phyloP scores from a whole-genome alignment of 2,329 filamentous ascomycete genomes.

The Epichloe festucae region DNA sequence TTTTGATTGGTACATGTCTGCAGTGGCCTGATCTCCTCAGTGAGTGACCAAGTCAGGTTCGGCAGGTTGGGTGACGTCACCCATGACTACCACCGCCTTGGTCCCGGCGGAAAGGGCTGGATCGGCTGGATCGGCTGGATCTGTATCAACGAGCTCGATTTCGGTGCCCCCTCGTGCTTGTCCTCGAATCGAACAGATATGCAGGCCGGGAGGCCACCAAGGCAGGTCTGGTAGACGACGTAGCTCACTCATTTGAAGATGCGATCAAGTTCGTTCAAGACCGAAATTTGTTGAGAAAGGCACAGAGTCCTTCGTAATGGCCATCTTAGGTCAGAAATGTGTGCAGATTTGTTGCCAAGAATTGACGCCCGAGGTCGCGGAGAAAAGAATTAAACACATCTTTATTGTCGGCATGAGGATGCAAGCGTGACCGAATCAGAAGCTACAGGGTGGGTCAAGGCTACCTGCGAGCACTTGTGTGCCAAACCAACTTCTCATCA shows the following conservation, averaged over 20 bases:
- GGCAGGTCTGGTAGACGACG: constrained; percentile 52
- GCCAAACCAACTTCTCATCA: no score
- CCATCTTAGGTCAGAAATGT: constrained; percentile 62
- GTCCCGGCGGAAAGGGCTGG: constrained; percentile 49
- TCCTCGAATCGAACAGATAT: constrained; percentile 60
- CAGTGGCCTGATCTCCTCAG: no score
- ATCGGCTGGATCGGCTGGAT: constrained; percentile 31
- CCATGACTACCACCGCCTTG: constrained; percentile 72
- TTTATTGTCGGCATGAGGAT: neutral
- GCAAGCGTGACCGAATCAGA: no score
- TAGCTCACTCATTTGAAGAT: constrained; percentile 45
- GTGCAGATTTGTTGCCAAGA: constrained; percentile 49
- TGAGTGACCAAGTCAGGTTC: no score
- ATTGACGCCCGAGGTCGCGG: constrained; percentile 41
- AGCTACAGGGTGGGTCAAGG: no score
- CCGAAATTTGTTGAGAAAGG: constrained; percentile 46
- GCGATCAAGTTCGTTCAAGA: constrained; percentile 46
- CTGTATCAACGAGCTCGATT: constrained; percentile 70
- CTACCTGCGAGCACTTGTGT: neutral
- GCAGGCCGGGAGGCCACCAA: constrained; percentile 49
- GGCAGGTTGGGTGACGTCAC: neutral
- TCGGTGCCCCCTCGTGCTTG: constrained; percentile 67
- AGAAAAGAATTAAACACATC: constrained; percentile 14
- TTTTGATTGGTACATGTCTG: no score
- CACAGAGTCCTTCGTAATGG: constrained; percentile 57